phyloP scores from a whole-genome alignment of 1,284 basidiomycete genomes.

The Paramarasmius palmivorus region DNA sequence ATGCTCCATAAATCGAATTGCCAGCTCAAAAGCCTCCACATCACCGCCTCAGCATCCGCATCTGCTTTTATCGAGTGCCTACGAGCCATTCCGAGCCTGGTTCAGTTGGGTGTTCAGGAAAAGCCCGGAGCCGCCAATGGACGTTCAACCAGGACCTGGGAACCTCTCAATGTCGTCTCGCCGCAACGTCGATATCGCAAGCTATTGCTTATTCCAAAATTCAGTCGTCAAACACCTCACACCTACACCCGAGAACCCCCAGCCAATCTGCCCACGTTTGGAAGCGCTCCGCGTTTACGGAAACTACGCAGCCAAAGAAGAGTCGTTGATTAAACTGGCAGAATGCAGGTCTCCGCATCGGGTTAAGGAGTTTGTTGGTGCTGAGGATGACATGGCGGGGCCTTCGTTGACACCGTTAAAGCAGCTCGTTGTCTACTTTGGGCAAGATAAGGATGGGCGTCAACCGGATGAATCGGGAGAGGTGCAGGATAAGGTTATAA shows the following conservation, averaged over 20 bases:
- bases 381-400: not conserved
- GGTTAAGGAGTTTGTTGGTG: not conserved
- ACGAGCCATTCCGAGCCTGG: not conserved
- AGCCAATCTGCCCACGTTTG: slow-evolving; percentile 11
- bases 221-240: slow-evolving; percentile 2
- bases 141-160: not conserved
- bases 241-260: not conserved
- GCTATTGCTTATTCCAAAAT: slow-evolving; percentile 3
- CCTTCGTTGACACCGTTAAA: not conserved
- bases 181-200: not conserved
- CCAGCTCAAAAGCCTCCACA: slow-evolving; percentile 7
- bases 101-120: not conserved
- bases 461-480: not conserved
- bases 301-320: slow-evolving; percentile 2
- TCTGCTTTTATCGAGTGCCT: slow-evolving; percentile 1
- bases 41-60: slow-evolving; percentile 1
- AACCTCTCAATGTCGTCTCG: too few relatives aligned
- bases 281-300: slow-evolving; percentile 1
- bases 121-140: not conserved
- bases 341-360: not conserved
- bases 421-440: not conserved
- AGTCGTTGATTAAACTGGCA: slow-evolving; percentile 5
- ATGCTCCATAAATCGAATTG: slow-evolving; percentile 6
- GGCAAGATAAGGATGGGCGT: not conserved
- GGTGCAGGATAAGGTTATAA: not conserved